Conservation (phyloP, 164 flowering plant species). For the Magnolia sinica region DNA sequence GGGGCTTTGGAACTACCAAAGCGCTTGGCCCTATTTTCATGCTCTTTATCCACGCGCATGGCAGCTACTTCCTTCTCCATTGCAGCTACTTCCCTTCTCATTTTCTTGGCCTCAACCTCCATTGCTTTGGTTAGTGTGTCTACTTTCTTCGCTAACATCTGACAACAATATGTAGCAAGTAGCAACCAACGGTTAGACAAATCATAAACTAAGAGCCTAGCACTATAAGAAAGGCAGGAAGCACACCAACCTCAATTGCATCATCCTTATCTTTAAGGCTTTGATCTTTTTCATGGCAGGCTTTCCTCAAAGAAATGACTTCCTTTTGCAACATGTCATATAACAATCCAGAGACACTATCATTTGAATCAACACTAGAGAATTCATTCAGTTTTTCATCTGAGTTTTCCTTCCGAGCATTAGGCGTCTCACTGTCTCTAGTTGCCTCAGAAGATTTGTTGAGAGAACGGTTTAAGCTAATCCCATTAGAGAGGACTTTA, state of each 20-base stretch:
- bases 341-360: slow-evolving; percentile 51
- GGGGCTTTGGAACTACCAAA: slow-evolving; percentile 37
- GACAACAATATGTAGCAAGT: slow-evolving; percentile 1
- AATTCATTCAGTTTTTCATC: slow-evolving; percentile 25
- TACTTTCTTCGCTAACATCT: slow-evolving; percentile 75
- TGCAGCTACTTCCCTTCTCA: slow-evolving; percentile 69
- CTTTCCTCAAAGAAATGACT: slow-evolving; percentile 55
- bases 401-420: slow-evolving; percentile 17
- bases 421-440: slow-evolving; percentile 12
- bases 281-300: slow-evolving; percentile 60
- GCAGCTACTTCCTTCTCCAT: slow-evolving; percentile 77
- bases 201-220: neutral
- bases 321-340: slow-evolving; percentile 73
- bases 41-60: slow-evolving; percentile 47
- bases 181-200: neutral
- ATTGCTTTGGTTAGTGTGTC: slow-evolving; percentile 69
- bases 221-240: neutral
- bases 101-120: slow-evolving; percentile 73
- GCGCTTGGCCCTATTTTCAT: slow-evolving; percentile 38
- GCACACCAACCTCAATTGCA: slow-evolving; percentile 53
- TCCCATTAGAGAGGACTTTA: slow-evolving; percentile 19
- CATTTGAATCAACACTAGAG: slow-evolving; percentile 34
- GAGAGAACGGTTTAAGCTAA: slow-evolving; percentile 10
- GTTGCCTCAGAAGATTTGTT: slow-evolving; percentile 13
- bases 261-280: slow-evolving; percentile 70